Base-by-base conservation (phyloP, 768 basidiomycete genomes). In the Harrya chromipes region DNA sequence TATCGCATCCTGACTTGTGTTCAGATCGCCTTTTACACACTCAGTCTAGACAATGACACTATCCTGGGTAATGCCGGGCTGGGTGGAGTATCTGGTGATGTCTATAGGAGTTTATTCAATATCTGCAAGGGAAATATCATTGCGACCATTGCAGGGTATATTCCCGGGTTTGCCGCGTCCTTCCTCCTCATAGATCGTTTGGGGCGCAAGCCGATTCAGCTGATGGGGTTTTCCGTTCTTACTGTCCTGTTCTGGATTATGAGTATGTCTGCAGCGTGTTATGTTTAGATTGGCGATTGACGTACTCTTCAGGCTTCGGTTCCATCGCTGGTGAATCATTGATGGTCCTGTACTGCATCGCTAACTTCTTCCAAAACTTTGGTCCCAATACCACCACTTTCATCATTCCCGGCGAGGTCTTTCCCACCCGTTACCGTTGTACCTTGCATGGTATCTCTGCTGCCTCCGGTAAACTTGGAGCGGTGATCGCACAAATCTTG, bases 341-440 rank as follows among this genome's bases (percentile, higher is more conserved):
- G 64, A 80, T 88, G 43, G 83, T 83, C 67, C 75, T 88, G 20
- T 90, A 90, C 71, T 87, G 87, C 65, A 70, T 91, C 14, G 78
- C 87, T 59, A 84, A 86, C 65, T 89, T 89, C 72, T 88, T 90
- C 83, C 84, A 87, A 14, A 31, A 31, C 13, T 31, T 31, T 14
- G 31, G 31, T 2, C 31, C 31, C 31, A 31, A 31, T 57, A 77
- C 77, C 1, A 90, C 86, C 1, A 89, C 87, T 0, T 91, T 91
- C 68, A 59, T 90, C 47, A 72, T 90, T 12, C 87, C 90, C 0
- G 86, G 85, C 43, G 90, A 91, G 63, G 77, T 74, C 26, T 91
- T 90, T 79, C 90, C 90, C 1, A 92, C 90, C 2, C 85, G 89
- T 41, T 90, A 90, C 67, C 82, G 90, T 44, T 86, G 85, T 4